Evolutionary conservation across 2,329 filamentous ascomycete species (phyloP).

Genomic region (Diaporthe batatas): DNA sequence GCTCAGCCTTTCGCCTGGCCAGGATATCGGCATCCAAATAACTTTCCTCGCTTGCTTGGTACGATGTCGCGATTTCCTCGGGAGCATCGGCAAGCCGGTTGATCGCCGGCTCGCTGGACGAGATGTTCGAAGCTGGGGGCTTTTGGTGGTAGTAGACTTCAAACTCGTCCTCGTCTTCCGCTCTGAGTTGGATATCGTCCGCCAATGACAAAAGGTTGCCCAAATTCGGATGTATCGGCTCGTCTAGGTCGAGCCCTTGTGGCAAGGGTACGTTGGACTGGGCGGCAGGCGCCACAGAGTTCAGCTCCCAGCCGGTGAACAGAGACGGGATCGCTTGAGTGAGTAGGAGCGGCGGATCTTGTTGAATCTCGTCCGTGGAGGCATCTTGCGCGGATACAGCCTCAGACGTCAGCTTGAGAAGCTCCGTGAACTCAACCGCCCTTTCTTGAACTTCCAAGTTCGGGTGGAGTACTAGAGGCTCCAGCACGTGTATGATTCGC

Average conservation of each 20-base stretch:
- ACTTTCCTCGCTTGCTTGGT: constrained; percentile 72
- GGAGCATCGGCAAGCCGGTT: constrained; percentile 60
- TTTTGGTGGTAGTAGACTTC: constrained; percentile 74
- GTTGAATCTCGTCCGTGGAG: constrained; percentile 64
- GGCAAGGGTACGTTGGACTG: constrained; percentile 89
- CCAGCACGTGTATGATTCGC: constrained; percentile 84
- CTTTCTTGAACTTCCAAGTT: constrained; percentile 95
- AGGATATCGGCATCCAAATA: constrained; percentile 81
- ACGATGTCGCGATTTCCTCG: constrained; percentile 65
- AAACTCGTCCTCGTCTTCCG: constrained; percentile 75
- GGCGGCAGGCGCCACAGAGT: constrained; percentile 86
- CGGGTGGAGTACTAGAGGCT: constrained; percentile 83
- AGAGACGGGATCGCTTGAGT: constrained; percentile 92
- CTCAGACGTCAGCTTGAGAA: constrained; percentile 88
- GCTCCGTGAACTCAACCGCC: constrained; percentile 90
- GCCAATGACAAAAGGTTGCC: constrained; percentile 73
- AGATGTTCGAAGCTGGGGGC: constrained; percentile 63
- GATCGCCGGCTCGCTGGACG: constrained; percentile 68
- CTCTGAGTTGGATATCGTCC: constrained; percentile 62
- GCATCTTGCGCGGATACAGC: constrained; percentile 77
- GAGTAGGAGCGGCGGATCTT: constrained; percentile 84
- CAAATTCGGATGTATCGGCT: constrained; percentile 84
- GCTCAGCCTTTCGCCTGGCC: constrained; percentile 80
- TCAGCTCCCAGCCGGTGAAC: constrained; percentile 88
- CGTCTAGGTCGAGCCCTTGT: constrained; percentile 80